Conservation (phyloP, 2,329 filamentous ascomycete species). For the Colletotrichum caudatum region DNA sequence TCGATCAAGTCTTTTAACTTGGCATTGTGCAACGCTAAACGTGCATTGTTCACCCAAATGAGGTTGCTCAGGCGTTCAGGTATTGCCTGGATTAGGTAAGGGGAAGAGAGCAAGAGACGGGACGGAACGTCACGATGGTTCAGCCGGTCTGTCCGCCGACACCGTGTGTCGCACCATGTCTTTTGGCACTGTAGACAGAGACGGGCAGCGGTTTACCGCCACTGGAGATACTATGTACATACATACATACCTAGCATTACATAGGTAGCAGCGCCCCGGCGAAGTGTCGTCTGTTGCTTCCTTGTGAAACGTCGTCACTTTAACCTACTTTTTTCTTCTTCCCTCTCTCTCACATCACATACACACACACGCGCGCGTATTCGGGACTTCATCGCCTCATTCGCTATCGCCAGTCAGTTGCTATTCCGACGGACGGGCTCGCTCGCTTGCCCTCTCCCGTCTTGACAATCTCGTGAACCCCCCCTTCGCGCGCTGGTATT, state of each 20-base stretch:
- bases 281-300: constrained; percentile 7
- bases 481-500: not conserved
- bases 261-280: not conserved
- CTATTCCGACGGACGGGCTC: not conserved
- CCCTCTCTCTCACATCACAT: not conserved
- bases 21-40: not conserved
- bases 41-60: not conserved
- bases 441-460: not conserved
- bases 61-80: not conserved
- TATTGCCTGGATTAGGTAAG: constrained; percentile 9
- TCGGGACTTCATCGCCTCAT: constrained; percentile 4
- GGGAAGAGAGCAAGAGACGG: not conserved
- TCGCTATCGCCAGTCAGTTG: not conserved
- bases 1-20: constrained; percentile 32
- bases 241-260: too few relatives aligned
- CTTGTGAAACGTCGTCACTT: constrained; percentile 18
- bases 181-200: constrained; percentile 5
- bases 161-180: not conserved
- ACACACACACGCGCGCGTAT: not conserved
- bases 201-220: not conserved
- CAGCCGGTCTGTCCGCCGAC: not conserved
- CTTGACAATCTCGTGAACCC: not conserved
- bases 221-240: too few relatives aligned
- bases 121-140: not conserved
- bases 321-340: constrained; percentile 2